Base-by-base conservation (phyloP, 176 grass and related monocot genomes). In the Ensete glaucum region DNA sequence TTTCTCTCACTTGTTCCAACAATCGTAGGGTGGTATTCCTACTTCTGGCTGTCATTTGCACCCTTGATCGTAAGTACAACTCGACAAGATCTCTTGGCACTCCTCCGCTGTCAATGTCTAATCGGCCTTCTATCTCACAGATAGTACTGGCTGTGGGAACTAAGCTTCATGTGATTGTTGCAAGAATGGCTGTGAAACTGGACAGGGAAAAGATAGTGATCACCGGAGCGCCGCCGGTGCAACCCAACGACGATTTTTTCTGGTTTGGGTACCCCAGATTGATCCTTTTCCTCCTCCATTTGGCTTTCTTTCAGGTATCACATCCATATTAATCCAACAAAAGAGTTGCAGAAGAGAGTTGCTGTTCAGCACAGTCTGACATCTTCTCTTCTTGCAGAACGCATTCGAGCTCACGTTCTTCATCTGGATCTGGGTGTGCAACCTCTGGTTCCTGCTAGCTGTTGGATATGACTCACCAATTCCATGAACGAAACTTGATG, bases 361-460 rank as follows among this genome's bases (percentile, higher is more conserved):
- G 29, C 3, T 43, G 34, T 43, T 43, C 34, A 4, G 34, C 34
- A 43, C 34, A 0, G 34, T 43, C 34, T 43, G 34, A 5, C n/a
- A 8, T n/a, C 9, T 70, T 16, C 15, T 70, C 13, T 48, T n/a
- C 11, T 9, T 48, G 16, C 72, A 74, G 72, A 74, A 74, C 59
- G 72, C 72, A 1, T 74, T 74, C 58, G 72, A 74, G 72, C 54
- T 74, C 72, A 59, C 72, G 9, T 74, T 74, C 53, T 74, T 74
- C 53, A 59, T 74, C 17, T 74, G 72, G 72, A 57, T 74, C 17
- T 74, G 72, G 72, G 72, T 74, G 58, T 19, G 72, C 12, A 16
- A 13, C 0, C 11, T 73, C 0, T 26, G 29, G 29, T 34, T 34
- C 34, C 34, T 43, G 34, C 34, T 43, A 43, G 4, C 34, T 43